Conservation (phyloP, 208 protist genomes). For the Acanthamoeba lenticulata region DNA sequence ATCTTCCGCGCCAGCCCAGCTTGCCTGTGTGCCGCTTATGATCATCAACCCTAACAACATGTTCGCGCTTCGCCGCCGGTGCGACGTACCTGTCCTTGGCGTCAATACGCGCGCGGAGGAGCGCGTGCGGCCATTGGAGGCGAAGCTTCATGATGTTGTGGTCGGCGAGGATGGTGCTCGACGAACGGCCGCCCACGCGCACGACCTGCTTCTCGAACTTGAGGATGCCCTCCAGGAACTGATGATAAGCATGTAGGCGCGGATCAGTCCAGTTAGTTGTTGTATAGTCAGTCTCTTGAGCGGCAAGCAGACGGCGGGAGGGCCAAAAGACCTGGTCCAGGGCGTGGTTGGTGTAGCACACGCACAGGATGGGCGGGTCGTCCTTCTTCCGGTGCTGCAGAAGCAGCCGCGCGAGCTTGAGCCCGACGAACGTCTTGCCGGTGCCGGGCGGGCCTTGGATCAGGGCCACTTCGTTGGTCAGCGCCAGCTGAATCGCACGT, state of each 20-base stretch:
- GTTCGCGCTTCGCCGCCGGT: not conserved
- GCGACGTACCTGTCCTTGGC: not conserved
- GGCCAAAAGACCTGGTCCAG: conserved; percentile 86
- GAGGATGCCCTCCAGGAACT: conserved; percentile 64
- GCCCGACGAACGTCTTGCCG: conserved; percentile 76
- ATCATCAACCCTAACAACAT: not conserved
- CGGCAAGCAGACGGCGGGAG: too few relatives aligned
- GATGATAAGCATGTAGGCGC: not conserved
- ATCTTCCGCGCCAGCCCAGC: not conserved
- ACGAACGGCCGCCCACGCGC: conserved; percentile 75
- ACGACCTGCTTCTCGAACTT: conserved; percentile 70
- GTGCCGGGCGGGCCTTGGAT: conserved; percentile 86
- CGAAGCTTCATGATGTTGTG: conserved; percentile 69
- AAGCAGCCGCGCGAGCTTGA: conserved; percentile 32
- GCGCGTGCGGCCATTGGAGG: not conserved
- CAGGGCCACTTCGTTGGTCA: conserved; percentile 75
- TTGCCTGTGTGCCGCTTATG: too few relatives aligned
- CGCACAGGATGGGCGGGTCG: conserved; percentile 63
- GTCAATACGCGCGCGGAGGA: not conserved
- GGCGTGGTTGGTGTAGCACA: conserved; percentile 87
- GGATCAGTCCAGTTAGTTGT: conserved; percentile 21
- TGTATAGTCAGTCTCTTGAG: too few relatives aligned
- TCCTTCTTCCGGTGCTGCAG: not conserved
- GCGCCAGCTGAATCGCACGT: conserved; percentile 69
- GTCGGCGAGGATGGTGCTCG: conserved; percentile 50